Percentiles rank a stretch among this genome's conserved stretches.
Conservation (phyloP, 345 rosid genomes). For the Gossypium rotundifolium region DNA sequence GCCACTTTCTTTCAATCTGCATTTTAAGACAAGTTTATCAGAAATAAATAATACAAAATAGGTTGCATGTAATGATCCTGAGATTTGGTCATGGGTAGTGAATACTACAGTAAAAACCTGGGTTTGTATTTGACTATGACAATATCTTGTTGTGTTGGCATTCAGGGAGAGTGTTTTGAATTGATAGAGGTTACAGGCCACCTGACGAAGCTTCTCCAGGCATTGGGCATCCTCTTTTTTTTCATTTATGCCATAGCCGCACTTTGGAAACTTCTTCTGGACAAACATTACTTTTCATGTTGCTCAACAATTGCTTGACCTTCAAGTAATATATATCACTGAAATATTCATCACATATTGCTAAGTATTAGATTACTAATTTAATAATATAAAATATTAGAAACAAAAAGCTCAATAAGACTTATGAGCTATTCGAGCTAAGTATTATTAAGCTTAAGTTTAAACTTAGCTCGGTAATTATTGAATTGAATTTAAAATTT, state of each 20-base stretch:
- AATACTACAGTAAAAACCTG: not conserved
- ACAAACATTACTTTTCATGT: not conserved
- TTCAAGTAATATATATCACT: not conserved
- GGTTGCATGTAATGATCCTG: not conserved
- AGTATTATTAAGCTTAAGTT: too few relatives aligned
- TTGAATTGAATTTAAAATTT: too few relatives aligned
- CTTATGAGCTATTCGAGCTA: too few relatives aligned
- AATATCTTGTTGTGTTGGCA: not conserved
- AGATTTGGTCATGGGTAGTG: not conserved
- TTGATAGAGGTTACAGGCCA: not conserved
- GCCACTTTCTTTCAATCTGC: not conserved
- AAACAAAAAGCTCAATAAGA: too few relatives aligned
- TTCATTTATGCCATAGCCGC: not conserved
- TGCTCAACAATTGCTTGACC: not conserved
- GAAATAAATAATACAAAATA: not conserved
- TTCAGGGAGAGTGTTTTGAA: too few relatives aligned
- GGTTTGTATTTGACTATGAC: slow-evolving; percentile 10
- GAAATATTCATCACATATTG: too few relatives aligned
- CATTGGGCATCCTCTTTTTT: not conserved
- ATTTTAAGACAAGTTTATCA: not conserved
- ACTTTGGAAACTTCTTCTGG: slow-evolving; percentile 6
- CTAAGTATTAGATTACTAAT: too few relatives aligned
- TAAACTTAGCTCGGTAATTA: too few relatives aligned
- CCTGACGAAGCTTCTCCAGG: slow-evolving; percentile 5
- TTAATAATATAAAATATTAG: too few relatives aligned